Percentiles rank a stretch among this genome's conserved stretches.
Evolutionary conservation across 75 land plant species (phyloP).

Genomic region (Adiantum capillusveneris): DNA sequence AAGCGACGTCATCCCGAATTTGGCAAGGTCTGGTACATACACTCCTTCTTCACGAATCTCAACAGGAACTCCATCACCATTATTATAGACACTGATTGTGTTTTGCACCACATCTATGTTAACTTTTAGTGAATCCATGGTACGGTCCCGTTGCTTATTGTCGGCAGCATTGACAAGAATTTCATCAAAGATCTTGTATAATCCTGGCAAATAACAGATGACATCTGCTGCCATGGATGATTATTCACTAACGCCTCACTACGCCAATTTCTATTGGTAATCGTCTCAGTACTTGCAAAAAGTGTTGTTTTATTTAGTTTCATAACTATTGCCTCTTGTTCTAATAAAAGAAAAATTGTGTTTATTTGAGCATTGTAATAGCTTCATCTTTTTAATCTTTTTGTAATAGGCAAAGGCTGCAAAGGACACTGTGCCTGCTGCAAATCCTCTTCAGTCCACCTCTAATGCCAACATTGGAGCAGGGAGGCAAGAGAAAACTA

Average conservation of each 20-base stretch:
- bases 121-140: slow-evolving; percentile 75
- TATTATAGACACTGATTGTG: slow-evolving; percentile 70
- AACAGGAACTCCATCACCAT: slow-evolving; percentile 92
- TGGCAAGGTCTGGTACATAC: slow-evolving; percentile 88
- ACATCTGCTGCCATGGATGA: no score
- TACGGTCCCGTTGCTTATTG: slow-evolving; percentile 87
- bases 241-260: no score
- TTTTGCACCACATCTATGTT: slow-evolving; percentile 60
- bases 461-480: not conserved
- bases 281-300: no score
- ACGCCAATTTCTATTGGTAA: no score
- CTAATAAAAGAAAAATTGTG: no score
- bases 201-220: slow-evolving; percentile 83
- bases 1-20: slow-evolving; percentile 78
- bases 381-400: slow-evolving; percentile 78
- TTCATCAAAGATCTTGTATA: slow-evolving; percentile 99
- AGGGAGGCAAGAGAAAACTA: not conserved
- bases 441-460: slow-evolving; percentile 6
- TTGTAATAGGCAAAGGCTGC: no score
- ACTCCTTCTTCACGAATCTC: slow-evolving; percentile 88
- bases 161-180: slow-evolving; percentile 97
- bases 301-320: no score
- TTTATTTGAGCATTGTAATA: no score
- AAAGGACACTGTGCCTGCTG: no score
- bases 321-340: no score